These are phyloP conservation scores for Rostrohypoxylon terebratum DNA, from an alignment of 495 filamentous ascomycete species.

Conservation along the genomic window DNA sequence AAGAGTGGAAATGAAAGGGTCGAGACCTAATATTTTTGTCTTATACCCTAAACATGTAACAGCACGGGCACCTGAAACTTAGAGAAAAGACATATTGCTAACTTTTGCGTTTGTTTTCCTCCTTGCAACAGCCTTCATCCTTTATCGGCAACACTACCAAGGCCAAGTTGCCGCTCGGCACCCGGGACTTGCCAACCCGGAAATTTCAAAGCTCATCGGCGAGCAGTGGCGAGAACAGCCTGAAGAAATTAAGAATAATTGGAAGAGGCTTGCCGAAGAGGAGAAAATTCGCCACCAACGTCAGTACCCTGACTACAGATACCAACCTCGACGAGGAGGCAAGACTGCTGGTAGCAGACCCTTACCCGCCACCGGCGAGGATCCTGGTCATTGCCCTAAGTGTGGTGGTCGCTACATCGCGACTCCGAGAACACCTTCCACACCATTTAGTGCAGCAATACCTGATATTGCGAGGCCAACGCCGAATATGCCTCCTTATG, in stretches of 20 bases:
- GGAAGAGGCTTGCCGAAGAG: conserved; percentile 93
- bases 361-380: conserved; percentile 54
- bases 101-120: conserved; percentile 34
- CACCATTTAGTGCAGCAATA: conserved; percentile 57
- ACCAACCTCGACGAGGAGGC: conserved; percentile 85
- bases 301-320: conserved; percentile 93
- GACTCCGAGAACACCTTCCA: conserved; percentile 65
- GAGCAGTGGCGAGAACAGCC: conserved; percentile 86
- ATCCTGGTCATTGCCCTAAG: conserved; percentile 67
- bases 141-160: conserved; percentile 96
- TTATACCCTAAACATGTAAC: conserved; percentile 23
- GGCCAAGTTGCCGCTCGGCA: conserved; percentile 80
- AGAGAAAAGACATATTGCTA: conserved; percentile 21
- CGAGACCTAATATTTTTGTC: conserved; percentile 43
- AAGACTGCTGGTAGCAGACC: conserved; percentile 53
- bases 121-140: conserved; percentile 82
- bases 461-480: conserved; percentile 38
- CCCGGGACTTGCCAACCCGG: conserved; percentile 92
- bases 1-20: conserved; percentile 48
- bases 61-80: conserved; percentile 10
- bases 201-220: conserved; percentile 98
- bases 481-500: conserved; percentile 43
- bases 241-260: conserved; percentile 81
- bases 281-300: conserved; percentile 91
- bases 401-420: conserved; percentile 73